Conservation (phyloP, 2,329 filamentous ascomycete genomes). For the Xylaria sp. region DNA sequence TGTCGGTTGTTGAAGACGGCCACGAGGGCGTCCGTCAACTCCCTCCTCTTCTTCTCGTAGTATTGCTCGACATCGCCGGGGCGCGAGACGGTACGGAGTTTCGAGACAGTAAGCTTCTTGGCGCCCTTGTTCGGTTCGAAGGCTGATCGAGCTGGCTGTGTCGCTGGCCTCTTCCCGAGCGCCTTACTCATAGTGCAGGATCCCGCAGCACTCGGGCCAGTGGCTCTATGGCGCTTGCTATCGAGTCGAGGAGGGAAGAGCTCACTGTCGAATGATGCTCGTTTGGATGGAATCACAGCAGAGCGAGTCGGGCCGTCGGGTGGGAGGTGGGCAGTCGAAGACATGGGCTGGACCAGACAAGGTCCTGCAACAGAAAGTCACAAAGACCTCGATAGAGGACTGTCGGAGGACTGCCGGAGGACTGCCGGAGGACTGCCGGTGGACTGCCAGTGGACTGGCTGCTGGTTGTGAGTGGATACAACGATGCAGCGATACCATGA, state of each 20-base stretch:
- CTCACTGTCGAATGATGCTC: conserved; percentile 36
- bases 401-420: conserved; percentile 14
- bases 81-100: conserved; percentile 73
- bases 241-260: conserved; percentile 31
- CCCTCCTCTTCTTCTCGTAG: conserved; percentile 77
- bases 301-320: conserved; percentile 42
- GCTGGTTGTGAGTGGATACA: conserved; percentile 17
- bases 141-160: conserved; percentile 51
- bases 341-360: conserved; percentile 45
- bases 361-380: conserved; percentile 47
- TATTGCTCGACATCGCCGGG: conserved; percentile 76
- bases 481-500: not conserved
- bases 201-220: conserved; percentile 8
- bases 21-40: conserved; percentile 77
- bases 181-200: conserved; percentile 37
- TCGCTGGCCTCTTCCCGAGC: conserved; percentile 47
- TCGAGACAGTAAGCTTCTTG: conserved; percentile 93
- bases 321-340: conserved; percentile 43
- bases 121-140: conserved; percentile 81
- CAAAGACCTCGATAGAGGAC: conserved; percentile 37
- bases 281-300: conserved; percentile 44
- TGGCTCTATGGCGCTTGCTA: conserved; percentile 41
- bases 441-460: conserved; percentile 10
- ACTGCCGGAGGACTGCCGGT: conserved; percentile 15
- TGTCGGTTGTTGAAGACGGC: conserved; percentile 75